Evolutionary conservation across 108 stramenopile species (phyloP).

Genomic region (Seminavis robusta): DNA sequence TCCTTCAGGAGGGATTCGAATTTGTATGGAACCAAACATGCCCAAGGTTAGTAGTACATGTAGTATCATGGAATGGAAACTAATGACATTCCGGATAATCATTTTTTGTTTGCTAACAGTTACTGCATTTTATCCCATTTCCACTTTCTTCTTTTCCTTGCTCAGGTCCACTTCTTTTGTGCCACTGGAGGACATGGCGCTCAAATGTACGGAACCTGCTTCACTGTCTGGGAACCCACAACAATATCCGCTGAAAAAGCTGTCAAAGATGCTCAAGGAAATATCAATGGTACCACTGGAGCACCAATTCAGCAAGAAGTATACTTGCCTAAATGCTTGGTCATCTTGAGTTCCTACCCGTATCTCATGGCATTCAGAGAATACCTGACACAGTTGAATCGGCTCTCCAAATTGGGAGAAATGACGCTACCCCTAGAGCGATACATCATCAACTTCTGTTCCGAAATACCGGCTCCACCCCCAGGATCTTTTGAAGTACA

Average conservation of each 20-base stretch:
- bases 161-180: slow-evolving; percentile 71
- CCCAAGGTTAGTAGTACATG: slow-evolving; percentile 74
- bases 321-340: slow-evolving; percentile 86
- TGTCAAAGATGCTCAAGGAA: slow-evolving; percentile 12
- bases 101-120: neutral
- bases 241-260: slow-evolving; percentile 17
- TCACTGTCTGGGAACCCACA: slow-evolving; percentile 70
- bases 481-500: slow-evolving; percentile 88
- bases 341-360: slow-evolving; percentile 86
- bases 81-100: neutral
- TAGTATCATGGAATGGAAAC: no score
- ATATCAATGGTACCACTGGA: no score
- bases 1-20: slow-evolving; percentile 59
- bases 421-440: slow-evolving; percentile 91
- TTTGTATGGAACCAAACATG: slow-evolving; percentile 41
- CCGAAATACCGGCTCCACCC: slow-evolving; percentile 92
- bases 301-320: slow-evolving; percentile 46
- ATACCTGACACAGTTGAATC: slow-evolving; percentile 86
- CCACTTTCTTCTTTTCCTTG: neutral
- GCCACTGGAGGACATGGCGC: slow-evolving; percentile 70
- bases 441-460: slow-evolving; percentile 90
- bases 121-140: neutral
- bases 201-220: slow-evolving; percentile 76
- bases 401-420: slow-evolving; percentile 67
- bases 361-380: slow-evolving; percentile 87